Evolutionary conservation across 305 asterid genomes (phyloP).

Genomic region (Solanum chacoense): DNA sequence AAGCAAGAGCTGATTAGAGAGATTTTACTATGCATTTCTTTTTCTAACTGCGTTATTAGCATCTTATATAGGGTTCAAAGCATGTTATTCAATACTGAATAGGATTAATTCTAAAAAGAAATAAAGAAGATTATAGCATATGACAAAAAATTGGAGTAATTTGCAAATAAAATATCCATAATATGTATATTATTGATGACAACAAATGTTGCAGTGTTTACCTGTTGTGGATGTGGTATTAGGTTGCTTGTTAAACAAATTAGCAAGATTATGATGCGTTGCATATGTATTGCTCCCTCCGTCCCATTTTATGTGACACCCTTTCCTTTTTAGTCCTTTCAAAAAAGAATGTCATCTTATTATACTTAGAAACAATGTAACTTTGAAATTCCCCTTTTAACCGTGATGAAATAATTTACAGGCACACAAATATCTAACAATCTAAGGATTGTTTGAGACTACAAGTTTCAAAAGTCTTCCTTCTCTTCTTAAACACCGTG

Average conservation of each 20-base stretch:
- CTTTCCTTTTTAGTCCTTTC: neutral
- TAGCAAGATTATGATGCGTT: neutral
- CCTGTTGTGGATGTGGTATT: neutral
- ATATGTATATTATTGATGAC: neutral
- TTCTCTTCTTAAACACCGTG: neutral
- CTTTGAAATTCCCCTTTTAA: neutral
- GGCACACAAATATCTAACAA: neutral
- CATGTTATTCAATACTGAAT: neutral
- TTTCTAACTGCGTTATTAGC: neutral
- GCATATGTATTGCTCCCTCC: neutral
- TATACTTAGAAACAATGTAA: neutral
- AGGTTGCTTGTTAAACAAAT: neutral
- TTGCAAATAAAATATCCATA: neutral
- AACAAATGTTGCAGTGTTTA: neutral
- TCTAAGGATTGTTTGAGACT: neutral
- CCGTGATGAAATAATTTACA: neutral
- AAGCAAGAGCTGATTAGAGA: neutral
- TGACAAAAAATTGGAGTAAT: neutral
- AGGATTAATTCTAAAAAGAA: neutral
- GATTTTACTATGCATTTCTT: neutral
- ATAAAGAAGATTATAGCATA: neutral
- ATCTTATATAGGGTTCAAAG: neutral
- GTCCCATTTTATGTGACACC: neutral
- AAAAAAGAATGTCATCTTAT: neutral
- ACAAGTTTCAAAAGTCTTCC: neutral